Evolutionary conservation across 2,329 filamentous ascomycete genomes (phyloP).

Genomic region (Talaromyces sp.): DNA sequence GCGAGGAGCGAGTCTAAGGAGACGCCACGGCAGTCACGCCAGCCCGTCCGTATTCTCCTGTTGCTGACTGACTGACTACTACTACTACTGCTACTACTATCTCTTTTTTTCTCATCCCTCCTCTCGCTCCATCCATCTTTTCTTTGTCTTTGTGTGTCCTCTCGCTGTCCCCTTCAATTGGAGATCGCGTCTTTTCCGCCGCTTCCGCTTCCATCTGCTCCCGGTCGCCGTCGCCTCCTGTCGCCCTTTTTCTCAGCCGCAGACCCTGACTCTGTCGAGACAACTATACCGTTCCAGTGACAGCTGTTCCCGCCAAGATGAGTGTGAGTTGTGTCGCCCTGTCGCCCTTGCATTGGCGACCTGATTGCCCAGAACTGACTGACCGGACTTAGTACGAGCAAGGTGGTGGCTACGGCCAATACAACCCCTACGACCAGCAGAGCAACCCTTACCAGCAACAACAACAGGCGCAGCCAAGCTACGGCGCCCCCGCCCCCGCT

Average conservation of each 20-base stretch:
- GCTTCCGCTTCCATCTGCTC: not conserved
- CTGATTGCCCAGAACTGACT: not conserved
- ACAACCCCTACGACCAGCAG: slow-evolving; percentile 48
- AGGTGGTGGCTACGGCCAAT: slow-evolving; percentile 49
- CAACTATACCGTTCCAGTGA: not conserved
- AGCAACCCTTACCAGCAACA: slow-evolving; percentile 27
- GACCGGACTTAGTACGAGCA: slow-evolving; percentile 14
- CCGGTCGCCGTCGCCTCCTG: slow-evolving; percentile 10
- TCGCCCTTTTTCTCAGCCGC: not conserved
- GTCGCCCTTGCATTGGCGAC: not conserved
- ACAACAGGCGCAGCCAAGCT: slow-evolving; percentile 15
- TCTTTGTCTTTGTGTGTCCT: not conserved
- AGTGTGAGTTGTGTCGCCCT: slow-evolving; percentile 6
- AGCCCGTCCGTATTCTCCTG: not conserved
- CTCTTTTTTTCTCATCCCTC: not conserved
- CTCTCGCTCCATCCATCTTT: not conserved
- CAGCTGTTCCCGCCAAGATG: not conserved
- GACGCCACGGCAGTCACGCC: too few relatives aligned
- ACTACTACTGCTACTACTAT: not conserved
- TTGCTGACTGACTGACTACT: too few relatives aligned
- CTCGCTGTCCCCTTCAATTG: not conserved
- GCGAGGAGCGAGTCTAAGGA: too few relatives aligned
- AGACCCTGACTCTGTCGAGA: not conserved
- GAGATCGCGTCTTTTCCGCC: not conserved
- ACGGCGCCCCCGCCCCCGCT: slow-evolving; percentile 2